Conservation (phyloP, 495 filamentous ascomycete species). For the Annulohypoxylon stygium region DNA sequence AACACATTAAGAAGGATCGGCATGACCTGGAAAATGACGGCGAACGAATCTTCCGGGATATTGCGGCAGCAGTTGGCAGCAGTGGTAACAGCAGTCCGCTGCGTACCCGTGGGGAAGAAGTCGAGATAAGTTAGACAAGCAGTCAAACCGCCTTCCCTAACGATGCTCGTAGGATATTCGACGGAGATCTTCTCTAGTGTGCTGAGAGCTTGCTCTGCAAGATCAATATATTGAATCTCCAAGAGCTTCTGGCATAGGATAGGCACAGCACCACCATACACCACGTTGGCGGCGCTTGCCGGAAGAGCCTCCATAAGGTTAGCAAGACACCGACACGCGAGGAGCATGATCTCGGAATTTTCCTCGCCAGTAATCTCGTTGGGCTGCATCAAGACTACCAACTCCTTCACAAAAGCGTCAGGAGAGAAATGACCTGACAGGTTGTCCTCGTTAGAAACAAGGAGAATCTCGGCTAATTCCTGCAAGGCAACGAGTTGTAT, state of each 20-base stretch:
- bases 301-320: conserved; percentile 98
- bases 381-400: conserved; percentile 92
- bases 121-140: conserved; percentile 95
- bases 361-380: conserved; percentile 85
- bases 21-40: conserved; percentile 93
- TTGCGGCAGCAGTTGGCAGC: conserved; percentile 98
- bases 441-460: conserved; percentile 97
- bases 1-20: conserved; percentile 91
- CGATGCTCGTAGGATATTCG: conserved; percentile 95
- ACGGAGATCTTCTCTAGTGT: conserved; percentile 97
- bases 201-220: conserved; percentile 96
- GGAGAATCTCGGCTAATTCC: conserved; percentile 90
- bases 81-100: conserved; percentile 95
- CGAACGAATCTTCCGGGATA: conserved; percentile 92
- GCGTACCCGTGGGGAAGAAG: conserved; percentile 97
- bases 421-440: conserved; percentile 95
- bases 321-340: conserved; percentile 95
- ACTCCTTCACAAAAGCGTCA: conserved; percentile 94
- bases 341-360: conserved; percentile 97
- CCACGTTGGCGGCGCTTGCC: conserved; percentile 91
- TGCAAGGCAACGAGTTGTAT: conserved; percentile 92
- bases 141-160: conserved; percentile 93
- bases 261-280: conserved; percentile 95
- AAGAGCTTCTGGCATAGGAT: conserved; percentile 93
- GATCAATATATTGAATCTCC: conserved; percentile 95